phyloP scores from a whole-genome alignment of 805 yeast genomes.

The Kurtzmaniella fragi region DNA sequence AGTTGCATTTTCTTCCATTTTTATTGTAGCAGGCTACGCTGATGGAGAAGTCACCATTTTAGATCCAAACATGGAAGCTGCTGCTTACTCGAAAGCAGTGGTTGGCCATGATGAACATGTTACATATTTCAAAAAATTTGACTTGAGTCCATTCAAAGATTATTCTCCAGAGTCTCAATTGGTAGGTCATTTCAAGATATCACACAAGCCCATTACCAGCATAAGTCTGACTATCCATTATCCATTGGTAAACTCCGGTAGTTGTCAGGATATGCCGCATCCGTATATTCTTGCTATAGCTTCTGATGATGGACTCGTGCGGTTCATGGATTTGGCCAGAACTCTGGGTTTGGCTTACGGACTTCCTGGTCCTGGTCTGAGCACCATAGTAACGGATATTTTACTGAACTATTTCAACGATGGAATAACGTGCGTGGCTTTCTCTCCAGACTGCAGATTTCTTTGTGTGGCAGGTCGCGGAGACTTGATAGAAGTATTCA shows the following conservation, averaged over 20 bases:
- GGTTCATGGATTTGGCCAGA: constrained; percentile 48
- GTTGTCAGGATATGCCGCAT: constrained; percentile 26
- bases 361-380: constrained; percentile 12
- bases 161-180: constrained; percentile 10
- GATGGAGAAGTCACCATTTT: constrained; percentile 58
- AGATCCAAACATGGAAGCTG: constrained; percentile 22
- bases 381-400: constrained; percentile 41
- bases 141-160: constrained; percentile 26
- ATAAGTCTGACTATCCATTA: constrained; percentile 28
- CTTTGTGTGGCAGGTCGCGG: constrained; percentile 50
- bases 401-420: constrained; percentile 61
- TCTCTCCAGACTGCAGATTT: constrained; percentile 46
- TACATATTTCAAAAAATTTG: constrained; percentile 32
- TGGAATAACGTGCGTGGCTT: constrained; percentile 48
- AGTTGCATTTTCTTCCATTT: constrained; percentile 22
- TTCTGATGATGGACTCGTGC: constrained; percentile 59
- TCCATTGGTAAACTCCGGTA: constrained; percentile 7
- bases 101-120: constrained; percentile 24
- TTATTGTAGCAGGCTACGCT: constrained; percentile 54
- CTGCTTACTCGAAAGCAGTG: constrained; percentile 12
- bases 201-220: constrained; percentile 53
- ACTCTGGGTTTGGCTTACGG: constrained; percentile 26
- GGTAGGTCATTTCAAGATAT: constrained; percentile 59
- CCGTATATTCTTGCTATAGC: constrained; percentile 48
- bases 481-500: constrained; percentile 40